Percentiles rank a stretch among this genome's conserved stretches.
Conservation (phyloP, 441 rosid genomes). For the Bocquillonia castaneifolia region DNA sequence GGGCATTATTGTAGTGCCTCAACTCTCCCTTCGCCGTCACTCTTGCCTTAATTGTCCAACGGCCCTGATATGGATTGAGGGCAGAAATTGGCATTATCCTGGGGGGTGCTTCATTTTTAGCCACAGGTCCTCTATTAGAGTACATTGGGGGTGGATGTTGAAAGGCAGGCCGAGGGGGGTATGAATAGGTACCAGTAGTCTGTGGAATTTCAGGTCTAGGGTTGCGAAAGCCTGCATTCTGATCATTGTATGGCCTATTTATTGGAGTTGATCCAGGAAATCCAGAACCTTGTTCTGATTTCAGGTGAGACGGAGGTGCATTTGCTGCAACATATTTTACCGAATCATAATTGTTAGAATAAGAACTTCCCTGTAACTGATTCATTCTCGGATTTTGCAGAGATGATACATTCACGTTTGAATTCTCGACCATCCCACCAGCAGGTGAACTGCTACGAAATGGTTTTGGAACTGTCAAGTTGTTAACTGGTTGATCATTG, state of each 20-base stretch:
- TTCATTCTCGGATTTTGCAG: slow-evolving; percentile 34
- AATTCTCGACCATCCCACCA: slow-evolving; percentile 25
- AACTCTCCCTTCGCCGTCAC: slow-evolving; percentile 83
- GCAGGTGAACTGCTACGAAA: slow-evolving; percentile 25
- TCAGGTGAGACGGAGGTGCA: slow-evolving; percentile 28
- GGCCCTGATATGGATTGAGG: slow-evolving; percentile 82
- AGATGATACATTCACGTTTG: slow-evolving; percentile 31
- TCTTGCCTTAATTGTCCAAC: slow-evolving; percentile 91
- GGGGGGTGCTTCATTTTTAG: slow-evolving; percentile 82
- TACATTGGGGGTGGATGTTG: slow-evolving; percentile 55
- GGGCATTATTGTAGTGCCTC: slow-evolving; percentile 71
- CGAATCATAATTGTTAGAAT: slow-evolving; percentile 26
- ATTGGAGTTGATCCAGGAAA: slow-evolving; percentile 34
- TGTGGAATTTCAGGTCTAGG: slow-evolving; percentile 39
- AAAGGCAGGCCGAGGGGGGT: slow-evolving; percentile 34
- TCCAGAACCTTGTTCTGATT: slow-evolving; percentile 33
- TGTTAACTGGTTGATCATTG: slow-evolving; percentile 29
- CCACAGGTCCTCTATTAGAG: slow-evolving; percentile 55
- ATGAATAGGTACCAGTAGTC: slow-evolving; percentile 32
- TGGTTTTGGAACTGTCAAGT: slow-evolving; percentile 23
- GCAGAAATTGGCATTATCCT: slow-evolving; percentile 73
- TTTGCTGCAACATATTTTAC: slow-evolving; percentile 34
- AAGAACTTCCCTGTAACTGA: slow-evolving; percentile 31
- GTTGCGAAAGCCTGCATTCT: slow-evolving; percentile 30
- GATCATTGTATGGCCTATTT: slow-evolving; percentile 31